A percentile compares a stretch with the other conserved stretches of the same genome.
phyloP scores from a whole-genome alignment of 805 yeast genomes.

The Candida rishiriensis region DNA sequence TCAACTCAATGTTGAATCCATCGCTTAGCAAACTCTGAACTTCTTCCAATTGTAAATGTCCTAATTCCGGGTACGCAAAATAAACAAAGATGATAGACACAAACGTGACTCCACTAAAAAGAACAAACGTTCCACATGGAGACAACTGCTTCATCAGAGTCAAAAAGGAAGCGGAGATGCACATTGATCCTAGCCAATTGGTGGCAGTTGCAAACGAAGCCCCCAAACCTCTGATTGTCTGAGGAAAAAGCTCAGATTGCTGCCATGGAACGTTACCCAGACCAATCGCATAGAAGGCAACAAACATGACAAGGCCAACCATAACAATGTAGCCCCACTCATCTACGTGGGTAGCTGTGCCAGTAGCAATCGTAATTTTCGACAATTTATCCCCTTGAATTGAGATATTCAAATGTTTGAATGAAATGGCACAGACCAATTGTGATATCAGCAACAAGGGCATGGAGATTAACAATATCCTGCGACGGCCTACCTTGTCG shows the following conservation, averaged over 20 bases:
- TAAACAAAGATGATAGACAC: conserved; percentile 41
- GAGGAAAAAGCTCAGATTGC: conserved; percentile 92
- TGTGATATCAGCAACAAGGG: conserved; percentile 44
- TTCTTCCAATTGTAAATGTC: conserved; percentile 50
- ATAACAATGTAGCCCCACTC: conserved; percentile 90
- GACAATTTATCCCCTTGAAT: conserved; percentile 15
- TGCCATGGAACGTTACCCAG: conserved; percentile 99
- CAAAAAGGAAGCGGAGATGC: conserved; percentile 85
- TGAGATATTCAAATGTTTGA: conserved; percentile 38
- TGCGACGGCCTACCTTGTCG: conserved; percentile 49
- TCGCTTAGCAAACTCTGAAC: conserved; percentile 40
- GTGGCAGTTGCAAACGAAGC: conserved; percentile 87
- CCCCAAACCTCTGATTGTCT: conserved; percentile 89
- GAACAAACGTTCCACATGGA: conserved; percentile 83
- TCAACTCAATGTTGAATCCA: conserved; percentile 45
- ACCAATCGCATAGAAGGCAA: conserved; percentile 89
- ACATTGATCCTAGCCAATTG: conserved; percentile 93
- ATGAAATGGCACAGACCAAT: conserved; percentile 48
- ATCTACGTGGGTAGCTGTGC: conserved; percentile 41
- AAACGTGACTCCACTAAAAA: conserved; percentile 44
- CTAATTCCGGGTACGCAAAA: conserved; percentile 46
- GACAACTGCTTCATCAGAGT: conserved; percentile 92
- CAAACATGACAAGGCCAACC: conserved; percentile 78
- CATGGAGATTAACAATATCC: conserved; percentile 40
- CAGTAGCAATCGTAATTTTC: neutral